Conservation (phyloP, 2,329 filamentous ascomycete species). For the Stachybotrys chlorohalonatus region DNA sequence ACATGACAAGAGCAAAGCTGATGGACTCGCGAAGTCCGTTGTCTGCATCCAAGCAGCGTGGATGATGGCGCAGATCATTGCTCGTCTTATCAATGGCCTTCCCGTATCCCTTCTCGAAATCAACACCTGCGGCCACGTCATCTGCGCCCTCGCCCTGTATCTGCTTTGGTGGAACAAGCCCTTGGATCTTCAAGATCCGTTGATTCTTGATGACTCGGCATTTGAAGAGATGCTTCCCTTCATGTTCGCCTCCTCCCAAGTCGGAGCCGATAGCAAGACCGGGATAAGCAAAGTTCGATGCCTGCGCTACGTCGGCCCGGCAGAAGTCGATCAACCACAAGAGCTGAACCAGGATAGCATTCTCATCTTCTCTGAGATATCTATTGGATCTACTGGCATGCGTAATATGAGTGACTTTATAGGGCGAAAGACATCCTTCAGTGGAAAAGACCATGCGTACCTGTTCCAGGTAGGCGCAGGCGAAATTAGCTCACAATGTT, state of each 20-base stretch:
- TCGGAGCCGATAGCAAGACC: not conserved
- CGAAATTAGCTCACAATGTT: not conserved
- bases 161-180: slow-evolving; percentile 8
- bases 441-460: not conserved
- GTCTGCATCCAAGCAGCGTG: slow-evolving; percentile 28
- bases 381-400: not conserved
- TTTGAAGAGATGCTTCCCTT: slow-evolving; percentile 1
- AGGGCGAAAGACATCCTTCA: not conserved
- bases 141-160: slow-evolving; percentile 9
- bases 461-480: not conserved
- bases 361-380: not conserved
- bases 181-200: not conserved
- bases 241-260: not conserved
- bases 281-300: not conserved
- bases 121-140: slow-evolving; percentile 12
- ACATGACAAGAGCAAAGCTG: slow-evolving; percentile 26
- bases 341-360: not conserved
- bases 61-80: slow-evolving; percentile 25
- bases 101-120: slow-evolving; percentile 28
- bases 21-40: slow-evolving; percentile 22
- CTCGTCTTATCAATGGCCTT: slow-evolving; percentile 17
- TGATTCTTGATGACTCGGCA: not conserved
- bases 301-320: not conserved
- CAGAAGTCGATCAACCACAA: not conserved
- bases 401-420: not conserved